These are phyloP conservation scores for Alternaria atra DNA, from an alignment of 2,329 filamentous ascomycete genomes.

Conservation along the genomic window DNA sequence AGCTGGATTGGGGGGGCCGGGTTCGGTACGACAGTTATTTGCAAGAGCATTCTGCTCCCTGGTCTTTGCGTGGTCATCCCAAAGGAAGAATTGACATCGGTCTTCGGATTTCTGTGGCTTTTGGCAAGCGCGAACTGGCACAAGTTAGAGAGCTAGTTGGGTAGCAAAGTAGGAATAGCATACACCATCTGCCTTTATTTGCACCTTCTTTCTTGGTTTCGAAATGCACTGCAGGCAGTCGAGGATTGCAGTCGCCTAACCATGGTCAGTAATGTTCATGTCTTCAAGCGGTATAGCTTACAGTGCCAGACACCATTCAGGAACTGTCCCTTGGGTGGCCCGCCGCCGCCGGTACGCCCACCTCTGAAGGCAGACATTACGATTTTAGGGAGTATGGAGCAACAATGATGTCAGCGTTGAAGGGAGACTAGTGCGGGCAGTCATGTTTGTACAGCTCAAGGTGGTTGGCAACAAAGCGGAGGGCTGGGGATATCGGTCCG, in stretches of 20 bases:
- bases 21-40: conserved; percentile 60
- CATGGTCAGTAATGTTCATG: conserved; percentile 17
- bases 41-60: conserved; percentile 60
- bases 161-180: not conserved
- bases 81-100: conserved; percentile 67
- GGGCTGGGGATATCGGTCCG: not conserved
- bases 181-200: conserved; percentile 65
- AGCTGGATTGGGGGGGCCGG: conserved; percentile 13
- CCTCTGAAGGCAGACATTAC: conserved; percentile 31
- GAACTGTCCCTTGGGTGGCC: conserved; percentile 29
- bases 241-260: conserved; percentile 63
- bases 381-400: not conserved
- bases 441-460: not conserved
- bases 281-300: conserved; percentile 11
- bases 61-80: conserved; percentile 62
- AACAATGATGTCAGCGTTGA: not conserved
- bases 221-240: conserved; percentile 63
- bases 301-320: conserved; percentile 41
- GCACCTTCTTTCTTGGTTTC: conserved; percentile 65
- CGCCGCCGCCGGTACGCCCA: conserved; percentile 15
- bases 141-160: conserved; percentile 18
- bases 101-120: conserved; percentile 46
- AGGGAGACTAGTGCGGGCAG: not conserved
- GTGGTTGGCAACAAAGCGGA: not conserved
- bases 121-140: conserved; percentile 65